Base-by-base conservation (phyloP, 164 flowering plant genomes). In the Stephania japonica region DNA sequence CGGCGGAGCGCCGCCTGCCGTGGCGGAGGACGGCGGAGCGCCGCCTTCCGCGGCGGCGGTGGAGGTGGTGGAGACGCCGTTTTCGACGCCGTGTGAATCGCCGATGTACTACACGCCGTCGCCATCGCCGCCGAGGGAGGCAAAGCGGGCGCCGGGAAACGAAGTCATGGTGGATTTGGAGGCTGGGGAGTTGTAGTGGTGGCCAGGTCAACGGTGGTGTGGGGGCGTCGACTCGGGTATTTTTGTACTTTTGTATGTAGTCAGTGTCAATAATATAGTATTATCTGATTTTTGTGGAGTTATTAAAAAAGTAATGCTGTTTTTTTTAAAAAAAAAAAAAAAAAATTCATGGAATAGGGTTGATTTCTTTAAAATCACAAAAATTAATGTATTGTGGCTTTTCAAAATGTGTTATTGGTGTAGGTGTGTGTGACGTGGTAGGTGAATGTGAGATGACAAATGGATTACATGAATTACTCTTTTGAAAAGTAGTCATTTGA, bases 21-120 rank as follows among this genome's bases (percentile, higher is more conserved):
- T 2, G 13, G 53, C 53, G 11, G 53, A 14, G 13, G 53, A 47
- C 23, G 42, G n/a, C 5, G 70, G 72, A 14, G 38, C 38, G 44
- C 68, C 67, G 73, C 25, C 11, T 68, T 23, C 23, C 42, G 75
- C 42, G 73, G 38, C n/a, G 68, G 70, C 69, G n/a, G 75, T 42
- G 6, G 67, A 1, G 2, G 74, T 41, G 14, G 76, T 41, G 42
- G 67, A 75, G 76, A 80, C 87, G 66, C 86, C 86, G 74, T 86
- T 85, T 69, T 77, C 83, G n/a, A 85, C 91, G 66, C 91, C 91
- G 0, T 85, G 84, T 62, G 86, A 78, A 69, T 88, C 91, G 44
- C 91, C 89, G 1, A 76, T 79, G 53, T 86, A 76, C 74, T 83
- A 72, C 71, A 85, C 91, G 47, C 89, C 91, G 2, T 59, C 78